Conservation (phyloP, 768 basidiomycete species). For the Serendipita vermifera region DNA sequence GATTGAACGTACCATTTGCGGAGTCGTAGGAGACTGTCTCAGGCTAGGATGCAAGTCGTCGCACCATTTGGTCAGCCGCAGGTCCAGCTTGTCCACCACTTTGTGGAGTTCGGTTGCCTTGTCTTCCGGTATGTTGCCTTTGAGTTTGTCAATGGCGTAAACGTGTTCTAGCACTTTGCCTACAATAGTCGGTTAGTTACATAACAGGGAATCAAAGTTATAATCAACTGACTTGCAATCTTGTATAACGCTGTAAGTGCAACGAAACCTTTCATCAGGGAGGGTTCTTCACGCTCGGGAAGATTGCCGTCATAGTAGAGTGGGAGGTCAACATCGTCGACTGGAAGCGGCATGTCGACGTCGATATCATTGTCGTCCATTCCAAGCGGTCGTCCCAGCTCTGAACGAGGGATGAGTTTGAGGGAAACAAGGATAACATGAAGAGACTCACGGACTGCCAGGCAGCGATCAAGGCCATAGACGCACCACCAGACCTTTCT, state of each 20-base stretch:
- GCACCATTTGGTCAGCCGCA: slow-evolving; percentile 69
- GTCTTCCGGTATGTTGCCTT: slow-evolving; percentile 58
- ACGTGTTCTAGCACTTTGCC: slow-evolving; percentile 57
- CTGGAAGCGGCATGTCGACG: slow-evolving; percentile 67
- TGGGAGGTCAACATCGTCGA: slow-evolving; percentile 66
- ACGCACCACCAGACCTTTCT: slow-evolving; percentile 93
- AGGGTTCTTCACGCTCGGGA: slow-evolving; percentile 36
- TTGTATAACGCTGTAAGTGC: slow-evolving; percentile 68
- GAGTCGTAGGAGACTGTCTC: slow-evolving; percentile 59
- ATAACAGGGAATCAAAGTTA: not conserved
- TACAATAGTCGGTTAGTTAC: not conserved
- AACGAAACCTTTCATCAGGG: slow-evolving; percentile 72
- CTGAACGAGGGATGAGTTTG: too few species aligned
- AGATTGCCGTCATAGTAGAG: slow-evolving; percentile 58
- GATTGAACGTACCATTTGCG: slow-evolving; percentile 48
- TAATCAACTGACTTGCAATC: slow-evolving; percentile 58
- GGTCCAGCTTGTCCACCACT: slow-evolving; percentile 65
- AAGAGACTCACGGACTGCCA: slow-evolving; percentile 40
- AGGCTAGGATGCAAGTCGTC: slow-evolving; percentile 61
- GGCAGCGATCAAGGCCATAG: slow-evolving; percentile 82
- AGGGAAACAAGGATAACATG: too few species aligned
- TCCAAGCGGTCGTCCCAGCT: slow-evolving; percentile 77
- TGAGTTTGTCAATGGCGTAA: slow-evolving; percentile 67
- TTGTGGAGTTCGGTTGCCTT: slow-evolving; percentile 63
- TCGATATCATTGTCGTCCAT: slow-evolving; percentile 86